A percentile compares a stretch with the other conserved stretches of the same genome.
phyloP scores from a whole-genome alignment of 78 protist genomes.

The Dictyostelium citrinum region DNA sequence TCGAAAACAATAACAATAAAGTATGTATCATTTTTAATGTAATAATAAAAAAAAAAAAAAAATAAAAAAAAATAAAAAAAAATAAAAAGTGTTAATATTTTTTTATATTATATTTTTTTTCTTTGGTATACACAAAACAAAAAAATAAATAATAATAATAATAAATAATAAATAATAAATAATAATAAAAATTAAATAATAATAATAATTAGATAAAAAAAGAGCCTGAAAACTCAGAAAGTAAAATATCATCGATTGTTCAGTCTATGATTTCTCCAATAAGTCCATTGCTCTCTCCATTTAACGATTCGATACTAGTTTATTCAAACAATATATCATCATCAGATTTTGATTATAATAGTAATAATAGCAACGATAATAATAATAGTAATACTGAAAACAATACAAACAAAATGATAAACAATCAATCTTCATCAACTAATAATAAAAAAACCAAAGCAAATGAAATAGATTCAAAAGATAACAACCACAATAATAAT shows the following conservation, averaged over 20 bases:
- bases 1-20: background rate
- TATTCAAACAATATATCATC: background rate
- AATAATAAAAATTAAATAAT: background rate
- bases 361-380: background rate
- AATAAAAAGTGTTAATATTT: background rate
- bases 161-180: background rate
- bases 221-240: background rate
- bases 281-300: constrained; percentile 3
- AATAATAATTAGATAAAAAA: background rate
- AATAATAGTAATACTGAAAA: background rate
- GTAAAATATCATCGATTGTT: background rate
- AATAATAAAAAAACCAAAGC: background rate
- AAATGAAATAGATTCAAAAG: background rate
- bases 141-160: background rate
- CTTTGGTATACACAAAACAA: too few species aligned
- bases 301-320: background rate
- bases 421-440: background rate
- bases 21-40: background rate
- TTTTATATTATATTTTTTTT: too few species aligned
- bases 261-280: background rate
- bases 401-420: background rate
- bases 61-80: background rate
- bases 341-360: background rate
- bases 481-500: background rate
- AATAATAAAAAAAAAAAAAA: too few species aligned